Evolutionary conservation across 257 asterid species (phyloP).

Genomic region (Petrea volubilis): DNA sequence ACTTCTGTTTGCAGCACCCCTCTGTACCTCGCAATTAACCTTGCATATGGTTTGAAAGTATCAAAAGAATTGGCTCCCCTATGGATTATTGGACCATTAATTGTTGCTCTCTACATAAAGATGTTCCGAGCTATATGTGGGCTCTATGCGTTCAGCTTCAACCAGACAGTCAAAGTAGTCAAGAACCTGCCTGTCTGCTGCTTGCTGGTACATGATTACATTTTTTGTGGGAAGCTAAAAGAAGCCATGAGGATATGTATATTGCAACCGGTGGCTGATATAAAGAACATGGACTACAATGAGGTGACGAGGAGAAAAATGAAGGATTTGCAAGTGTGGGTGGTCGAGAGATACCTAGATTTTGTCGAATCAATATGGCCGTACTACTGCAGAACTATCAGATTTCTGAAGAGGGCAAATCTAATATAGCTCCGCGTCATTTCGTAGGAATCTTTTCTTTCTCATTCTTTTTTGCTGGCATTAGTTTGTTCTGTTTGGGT

Average conservation of each 20-base stretch:
- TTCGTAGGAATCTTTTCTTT: constrained; percentile 3
- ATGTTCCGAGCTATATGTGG: constrained; percentile 49
- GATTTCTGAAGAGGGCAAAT: constrained; percentile 74
- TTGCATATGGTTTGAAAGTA: constrained; percentile 61
- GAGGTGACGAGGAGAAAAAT: constrained; percentile 36
- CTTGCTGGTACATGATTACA: constrained; percentile 32
- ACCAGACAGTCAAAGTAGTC: constrained; percentile 50
- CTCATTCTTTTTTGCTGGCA: neutral
- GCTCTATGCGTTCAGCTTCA: constrained; percentile 66
- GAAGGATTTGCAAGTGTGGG: constrained; percentile 47
- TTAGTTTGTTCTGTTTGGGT: neutral
- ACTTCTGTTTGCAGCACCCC: constrained; percentile 61
- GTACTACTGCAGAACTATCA: constrained; percentile 58
- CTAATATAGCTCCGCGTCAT: constrained; percentile 36
- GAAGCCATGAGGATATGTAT: constrained; percentile 37
- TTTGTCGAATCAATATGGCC: constrained; percentile 77
- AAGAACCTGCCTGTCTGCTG: constrained; percentile 51
- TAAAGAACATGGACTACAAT: constrained; percentile 46
- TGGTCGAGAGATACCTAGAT: constrained; percentile 66
- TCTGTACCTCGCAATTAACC: constrained; percentile 53
- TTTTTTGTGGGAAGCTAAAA: constrained; percentile 56
- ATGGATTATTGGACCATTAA: constrained; percentile 86
- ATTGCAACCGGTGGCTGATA: constrained; percentile 48
- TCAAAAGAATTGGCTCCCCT: constrained; percentile 73
- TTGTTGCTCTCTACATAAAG: constrained; percentile 57